Percentiles rank a stretch among this genome's conserved stretches.
phyloP scores from a whole-genome alignment of 2,329 filamentous ascomycete species.

The Stagonosporopsis chrysanthemi region DNA sequence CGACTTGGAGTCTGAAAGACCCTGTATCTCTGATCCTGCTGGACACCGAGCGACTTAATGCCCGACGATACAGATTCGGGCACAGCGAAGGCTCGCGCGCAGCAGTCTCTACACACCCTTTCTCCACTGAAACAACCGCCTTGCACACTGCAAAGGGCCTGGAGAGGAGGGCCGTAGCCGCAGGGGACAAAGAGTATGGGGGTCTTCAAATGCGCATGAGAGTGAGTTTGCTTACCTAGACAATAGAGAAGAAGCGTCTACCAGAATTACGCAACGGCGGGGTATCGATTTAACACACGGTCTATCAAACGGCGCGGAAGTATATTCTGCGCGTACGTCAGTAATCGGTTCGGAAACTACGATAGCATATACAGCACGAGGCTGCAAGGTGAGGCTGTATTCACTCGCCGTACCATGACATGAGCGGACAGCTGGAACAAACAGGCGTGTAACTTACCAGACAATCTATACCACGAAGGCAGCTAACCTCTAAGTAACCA shows the following conservation, averaged over 20 bases:
- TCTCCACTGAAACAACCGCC: background rate
- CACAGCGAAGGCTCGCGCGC: background rate
- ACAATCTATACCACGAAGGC: slow-evolving; percentile 38
- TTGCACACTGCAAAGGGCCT: background rate
- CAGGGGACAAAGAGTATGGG: background rate
- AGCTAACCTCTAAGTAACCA: slow-evolving; percentile 36
- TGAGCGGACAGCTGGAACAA: background rate
- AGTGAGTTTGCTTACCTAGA: slow-evolving; percentile 41
- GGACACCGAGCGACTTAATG: background rate
- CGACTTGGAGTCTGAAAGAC: background rate
- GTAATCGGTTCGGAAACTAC: background rate
- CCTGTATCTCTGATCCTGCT: background rate
- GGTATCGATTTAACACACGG: slow-evolving; percentile 41
- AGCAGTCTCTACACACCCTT: background rate
- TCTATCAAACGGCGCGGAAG: slow-evolving; percentile 39
- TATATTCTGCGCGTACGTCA: slow-evolving; percentile 10
- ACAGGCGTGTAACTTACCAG: slow-evolving; percentile 29
- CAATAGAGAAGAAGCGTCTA: slow-evolving; percentile 19
- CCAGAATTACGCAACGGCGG: slow-evolving; percentile 34
- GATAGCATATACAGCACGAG: slow-evolving; percentile 1
- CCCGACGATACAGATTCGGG: background rate
- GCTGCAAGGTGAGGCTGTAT: slow-evolving; percentile 1
- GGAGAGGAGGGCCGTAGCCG: background rate
- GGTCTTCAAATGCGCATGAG: background rate
- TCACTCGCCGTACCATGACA: background rate